Evolutionary conservation across 2,329 filamentous ascomycete species (phyloP), one percentile per base, ranked within the genome.

Genomic region (Triangularia setosa): DNA sequence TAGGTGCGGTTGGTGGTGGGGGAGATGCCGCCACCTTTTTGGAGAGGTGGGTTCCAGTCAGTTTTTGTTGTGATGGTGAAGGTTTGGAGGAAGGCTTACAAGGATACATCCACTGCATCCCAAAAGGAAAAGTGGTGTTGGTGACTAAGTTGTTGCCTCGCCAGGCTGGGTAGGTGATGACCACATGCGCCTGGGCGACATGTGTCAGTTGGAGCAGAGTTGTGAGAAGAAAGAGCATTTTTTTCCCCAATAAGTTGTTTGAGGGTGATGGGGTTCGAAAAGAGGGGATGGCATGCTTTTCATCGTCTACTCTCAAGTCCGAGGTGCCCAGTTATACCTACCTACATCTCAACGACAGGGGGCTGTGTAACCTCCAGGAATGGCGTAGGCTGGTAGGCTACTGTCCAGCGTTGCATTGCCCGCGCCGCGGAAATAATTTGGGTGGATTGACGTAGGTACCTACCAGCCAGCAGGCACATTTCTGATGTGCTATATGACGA

Each of bases 1-100:
- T 62, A 58, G 12, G 60, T 67, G 12, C 65, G 57, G 60, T 67
- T 65, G 9, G 60, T 63, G 3, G 63, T 67, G 11, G 62, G 57
- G 2, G 58, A 21, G 8, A 61, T 52, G 12, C 65, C 63, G 16
- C 65, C 65, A 58, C 65, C 64, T 63, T 18, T 24, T n/a, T 28
- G 24, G 52, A 4, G 1, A 25, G 18, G 3, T 24, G 28, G 6
- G 24, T 23, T n/a, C n/a, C n/a, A n/a, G 9, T 16, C 21, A 44
- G 30, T 5, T 5, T 4, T 23, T n/a, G 48, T 16, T 9, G 53
- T 11, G 28, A 2, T 30, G 14, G 2, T 21, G 24, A 27, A 24
- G 27, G 18, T 7, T 44, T 14, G 57, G 16, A 4, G 57, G 9
- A 44, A 21, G 3, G 48, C 60, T 35, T 23, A 56, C 60, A 64